Conservation (phyloP, 2,329 filamentous ascomycete genomes). For the Ceratocystiopsis sp. region DNA sequence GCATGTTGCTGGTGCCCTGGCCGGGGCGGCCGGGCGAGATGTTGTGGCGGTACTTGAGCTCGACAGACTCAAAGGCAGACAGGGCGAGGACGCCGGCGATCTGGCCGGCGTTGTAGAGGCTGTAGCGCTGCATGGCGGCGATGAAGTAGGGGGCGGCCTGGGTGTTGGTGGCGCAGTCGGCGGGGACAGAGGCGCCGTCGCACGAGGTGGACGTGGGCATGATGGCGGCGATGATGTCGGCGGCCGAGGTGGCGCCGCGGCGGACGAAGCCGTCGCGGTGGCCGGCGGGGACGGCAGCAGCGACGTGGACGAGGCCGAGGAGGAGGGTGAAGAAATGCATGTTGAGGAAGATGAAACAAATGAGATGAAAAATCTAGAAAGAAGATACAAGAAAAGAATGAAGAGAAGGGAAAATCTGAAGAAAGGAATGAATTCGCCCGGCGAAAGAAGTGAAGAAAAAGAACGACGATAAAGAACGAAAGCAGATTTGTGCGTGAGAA, state of each 20-base stretch:
- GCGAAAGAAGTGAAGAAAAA: too few species aligned
- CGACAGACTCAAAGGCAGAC: constrained; percentile 52
- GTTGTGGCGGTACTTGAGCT: constrained; percentile 58
- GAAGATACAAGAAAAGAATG: neutral
- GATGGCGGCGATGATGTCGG: constrained; percentile 31
- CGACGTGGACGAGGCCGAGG: neutral
- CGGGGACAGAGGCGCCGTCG: constrained; percentile 23
- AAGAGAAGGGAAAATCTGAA: too few species aligned
- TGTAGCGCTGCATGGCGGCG: constrained; percentile 38
- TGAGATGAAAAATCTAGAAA: neutral
- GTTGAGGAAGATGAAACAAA: neutral
- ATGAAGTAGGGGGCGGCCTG: constrained; percentile 41
- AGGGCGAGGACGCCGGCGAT: constrained; percentile 55
- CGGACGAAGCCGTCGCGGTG: neutral
- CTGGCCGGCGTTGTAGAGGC: constrained; percentile 34
- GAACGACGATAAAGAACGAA: too few species aligned
- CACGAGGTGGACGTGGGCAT: constrained; percentile 41
- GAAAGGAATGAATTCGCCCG: too few species aligned
- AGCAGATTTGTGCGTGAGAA: too few species aligned
- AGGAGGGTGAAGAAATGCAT: neutral
- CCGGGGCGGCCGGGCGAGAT: constrained; percentile 36
- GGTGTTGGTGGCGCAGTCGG: constrained; percentile 49
- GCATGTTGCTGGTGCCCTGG: constrained; percentile 51
- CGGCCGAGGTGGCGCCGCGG: constrained; percentile 11
- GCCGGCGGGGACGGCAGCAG: neutral